Evolutionary conservation across 176 grass and related monocot genomes (phyloP), one percentile per base, ranked within the genome.

Genomic region (Tillandsia fasciculata): DNA sequence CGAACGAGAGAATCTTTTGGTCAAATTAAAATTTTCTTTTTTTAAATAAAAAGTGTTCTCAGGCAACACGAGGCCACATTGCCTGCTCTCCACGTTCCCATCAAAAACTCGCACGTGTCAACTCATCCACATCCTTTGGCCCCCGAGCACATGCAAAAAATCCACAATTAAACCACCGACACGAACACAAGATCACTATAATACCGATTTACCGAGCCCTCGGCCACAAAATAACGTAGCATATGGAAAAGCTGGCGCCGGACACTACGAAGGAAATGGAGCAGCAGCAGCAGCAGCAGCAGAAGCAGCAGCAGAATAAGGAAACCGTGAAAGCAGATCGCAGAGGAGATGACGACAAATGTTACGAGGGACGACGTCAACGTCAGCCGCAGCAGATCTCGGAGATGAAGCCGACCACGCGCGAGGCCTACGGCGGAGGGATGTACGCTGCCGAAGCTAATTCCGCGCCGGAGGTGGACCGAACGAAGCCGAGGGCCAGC

Each of bases 371-470:
- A 42, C 33, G 33, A 42, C 33, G 33, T 42, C 33, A 42, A 5
- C 33, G 5, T 42, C 33, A 89, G 66, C 81, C 83, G 64, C 76
- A 81, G 63, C 78, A 87, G 73, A 87, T 90, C 77, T 87, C 86
- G 0, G 76, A 85, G 75, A 85, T 96, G 86, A 91, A 87, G 81
- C 86, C 81, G 64, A 26, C 89, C n/a, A 92, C 88, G 18, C 67
- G 14, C 0, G 93, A 96, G 58, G 93, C 89, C 7, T 92, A 92
- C 76, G 89, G 89, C 65, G 86, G 93, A 8, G 93, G 86, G 8
- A 80, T 96, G 80, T 92, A 96, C 73, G 89, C 49, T 2, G 4
- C 12, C 14, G 88, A 91, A 18, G 78, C 78, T 8, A 29, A 22
- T 50, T 49, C 78, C 70, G 88, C 78, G 48, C 63, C 70, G 51